Evolutionary conservation across 176 grass and related monocot genomes (phyloP), one percentile per base, ranked within the genome.

Genomic region (Zizania latifolia): DNA sequence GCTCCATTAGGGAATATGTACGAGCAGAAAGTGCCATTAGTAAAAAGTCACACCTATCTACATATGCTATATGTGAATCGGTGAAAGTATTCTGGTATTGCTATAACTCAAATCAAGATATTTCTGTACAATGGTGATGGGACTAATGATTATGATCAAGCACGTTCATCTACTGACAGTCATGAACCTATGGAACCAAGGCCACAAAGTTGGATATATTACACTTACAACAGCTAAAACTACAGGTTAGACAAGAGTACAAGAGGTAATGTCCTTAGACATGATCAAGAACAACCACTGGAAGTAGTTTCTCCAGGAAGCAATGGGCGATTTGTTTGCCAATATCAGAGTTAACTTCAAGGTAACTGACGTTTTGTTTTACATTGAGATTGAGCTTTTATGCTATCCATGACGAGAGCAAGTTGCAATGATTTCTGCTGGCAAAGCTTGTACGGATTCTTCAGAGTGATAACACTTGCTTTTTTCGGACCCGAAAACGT

Each of bases 391-490:
- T 2, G 15, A 68, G 7, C 60, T 33, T 65, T 10, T 75, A 27
- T 70, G 79, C 48, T 86, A 57, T 16, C 81, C 62, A 90, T 82
- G 39, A 98, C 29, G 39, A 98, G 76, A 56, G 84, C 91, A 50
- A 98, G 78, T 3, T 65, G 75, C 73, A 98, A 65, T 67, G 60
- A 54, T 82, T 90, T 86, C 41, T 80, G 82, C 67, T 86, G 64
- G 58, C 82, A 94, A 56, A 94, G 82, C 54, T 68, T 89, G 38
- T 79, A 70, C 19, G 89, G 84, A 74, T 98, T 94, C 78, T 86
- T 89, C 10, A 88, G 72, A 26, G 92, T 19, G 69, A 86, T 79
- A 21, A 98, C 46, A 35, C 68, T 92, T 80, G 86, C 79, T 45
- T 73, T 89, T 51, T 90, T 93, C 0, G 76, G 17, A 12, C 44